Evolutionary conservation across 106 monocot genomes (phyloP).

Genomic region (Gastrodia elata): DNA sequence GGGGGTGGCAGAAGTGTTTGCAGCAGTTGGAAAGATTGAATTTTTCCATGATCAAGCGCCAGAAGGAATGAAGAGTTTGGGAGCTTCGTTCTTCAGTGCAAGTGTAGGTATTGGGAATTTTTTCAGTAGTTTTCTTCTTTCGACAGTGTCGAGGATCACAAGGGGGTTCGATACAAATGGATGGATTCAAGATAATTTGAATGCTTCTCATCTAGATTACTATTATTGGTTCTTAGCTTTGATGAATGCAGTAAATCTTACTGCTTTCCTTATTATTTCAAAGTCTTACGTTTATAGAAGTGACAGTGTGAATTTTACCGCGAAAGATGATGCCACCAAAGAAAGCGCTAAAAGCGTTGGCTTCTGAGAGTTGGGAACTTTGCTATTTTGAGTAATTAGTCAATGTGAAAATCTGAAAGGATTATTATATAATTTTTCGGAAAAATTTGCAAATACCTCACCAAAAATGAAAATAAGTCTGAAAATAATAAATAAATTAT

Average conservation of each 20-base stretch:
- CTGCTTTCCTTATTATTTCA: constrained; percentile 19
- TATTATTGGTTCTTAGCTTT: constrained; percentile 27
- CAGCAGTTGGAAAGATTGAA: constrained; percentile 24
- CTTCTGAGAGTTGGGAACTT: no score
- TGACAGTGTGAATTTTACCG: no score
- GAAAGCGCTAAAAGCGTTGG: no score
- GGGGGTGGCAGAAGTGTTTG: constrained; percentile 22
- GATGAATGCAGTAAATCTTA: constrained; percentile 23
- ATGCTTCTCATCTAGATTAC: constrained; percentile 29
- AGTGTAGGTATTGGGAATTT: constrained; percentile 40
- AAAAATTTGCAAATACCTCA: no score
- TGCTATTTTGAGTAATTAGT: no score
- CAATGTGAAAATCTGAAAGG: no score
- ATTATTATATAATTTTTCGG: no score
- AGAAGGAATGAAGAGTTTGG: constrained; percentile 55
- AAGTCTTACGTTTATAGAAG: constrained; percentile 28
- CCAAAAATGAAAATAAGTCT: no score
- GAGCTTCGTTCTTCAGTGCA: constrained; percentile 30
- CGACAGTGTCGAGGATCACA: constrained; percentile 12
- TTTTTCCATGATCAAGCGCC: constrained; percentile 59
- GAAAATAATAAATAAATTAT: no score
- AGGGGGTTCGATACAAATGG: constrained; percentile 7
- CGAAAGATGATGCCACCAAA: no score
- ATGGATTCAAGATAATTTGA: constrained; percentile 42
- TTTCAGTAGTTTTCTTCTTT: constrained; percentile 40